Percentiles rank a stretch among this genome's conserved stretches.
These are phyloP conservation scores for Russula compacta DNA, from an alignment of 768 basidiomycete genomes.

Conservation along the genomic window DNA sequence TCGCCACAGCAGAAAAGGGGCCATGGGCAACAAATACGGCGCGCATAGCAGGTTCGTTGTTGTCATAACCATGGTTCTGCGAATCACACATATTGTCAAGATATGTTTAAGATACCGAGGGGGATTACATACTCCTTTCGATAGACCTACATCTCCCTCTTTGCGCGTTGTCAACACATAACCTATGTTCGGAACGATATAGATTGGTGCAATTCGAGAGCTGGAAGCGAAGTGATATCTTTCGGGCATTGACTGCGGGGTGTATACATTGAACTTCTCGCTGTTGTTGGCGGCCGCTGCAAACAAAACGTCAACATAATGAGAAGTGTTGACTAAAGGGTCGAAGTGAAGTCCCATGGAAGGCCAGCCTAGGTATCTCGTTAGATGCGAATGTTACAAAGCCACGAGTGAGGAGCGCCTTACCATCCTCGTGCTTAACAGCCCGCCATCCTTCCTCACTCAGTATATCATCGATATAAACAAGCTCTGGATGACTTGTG, in stretches of 20 bases:
- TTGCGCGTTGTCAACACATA: constrained; percentile 65
- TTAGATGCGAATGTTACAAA: neutral
- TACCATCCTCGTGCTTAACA: constrained; percentile 68
- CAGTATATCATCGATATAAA: constrained; percentile 78
- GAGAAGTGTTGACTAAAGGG: constrained; percentile 43
- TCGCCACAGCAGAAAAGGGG: constrained; percentile 67
- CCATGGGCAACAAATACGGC: constrained; percentile 91
- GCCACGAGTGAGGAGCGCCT: neutral
- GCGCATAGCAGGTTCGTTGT: constrained; percentile 64
- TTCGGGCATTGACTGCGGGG: constrained; percentile 71
- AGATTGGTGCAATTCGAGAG: constrained; percentile 81
- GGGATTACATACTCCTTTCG: constrained; percentile 54
- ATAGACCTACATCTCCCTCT: constrained; percentile 52
- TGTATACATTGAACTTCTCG: constrained; percentile 72
- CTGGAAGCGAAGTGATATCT: constrained; percentile 67
- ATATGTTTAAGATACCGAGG: neutral
- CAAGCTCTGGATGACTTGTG: constrained; percentile 64
- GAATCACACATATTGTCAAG: neutral
- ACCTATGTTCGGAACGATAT: constrained; percentile 72
- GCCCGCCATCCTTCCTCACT: constrained; percentile 49
- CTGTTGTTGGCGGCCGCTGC: constrained; percentile 42
- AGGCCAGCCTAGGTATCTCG: constrained; percentile 59
- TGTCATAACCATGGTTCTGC: constrained; percentile 89
- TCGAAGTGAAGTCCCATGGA: constrained; percentile 77
- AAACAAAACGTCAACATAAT: constrained; percentile 46